Evolutionary conservation across 768 basidiomycete species (phyloP), one percentile per base, ranked within the genome.

Genomic region (Lentinula edodes): DNA sequence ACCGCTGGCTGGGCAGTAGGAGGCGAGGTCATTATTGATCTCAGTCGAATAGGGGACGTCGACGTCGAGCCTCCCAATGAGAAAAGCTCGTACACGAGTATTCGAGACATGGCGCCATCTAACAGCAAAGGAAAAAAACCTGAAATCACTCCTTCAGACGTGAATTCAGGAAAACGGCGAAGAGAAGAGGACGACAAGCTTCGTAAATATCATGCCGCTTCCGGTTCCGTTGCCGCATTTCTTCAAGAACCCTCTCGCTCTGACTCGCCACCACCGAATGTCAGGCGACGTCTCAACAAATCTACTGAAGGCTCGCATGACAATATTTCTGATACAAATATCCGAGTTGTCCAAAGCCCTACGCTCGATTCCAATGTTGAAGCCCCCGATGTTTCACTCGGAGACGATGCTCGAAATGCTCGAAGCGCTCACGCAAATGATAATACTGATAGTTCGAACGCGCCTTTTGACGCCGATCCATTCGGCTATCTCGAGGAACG

Each of bases 1-100:
- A 95, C 91, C 1, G 91, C 88, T 9, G 94, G 93, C 1, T 93
- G 93, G 90, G 85, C 91, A 52, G 83, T 95, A 58, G 86, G 86
- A 15, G 95, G 95, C 41, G 89, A 95, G 67, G 78, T 96, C 61
- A 86, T 96, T 68, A 73, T 95, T 65, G 95, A 96, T 74, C 74
- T 96, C 52, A 83, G 80, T 67, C 83, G 80, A 66, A 75, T 97
- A 54, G 77, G 78, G 57, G 86, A 88, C 41, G 77, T 90, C 42
- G 82, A 86, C 36, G 85, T 93, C 58, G 89, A 90, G 68, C 67
- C 78, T 6, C 89, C 89, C 16, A 73, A 70, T 12, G 67, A 64
- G 10, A 80, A 80, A 46, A 83, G 79, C 13, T 78, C 81, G 5
- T 91, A 80, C 71, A 87, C 84, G 1, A 84, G 84, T 58, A 78